These are phyloP conservation scores for Fagus sylvatica DNA, from an alignment of 306 rosid species.

Conservation along the genomic window DNA sequence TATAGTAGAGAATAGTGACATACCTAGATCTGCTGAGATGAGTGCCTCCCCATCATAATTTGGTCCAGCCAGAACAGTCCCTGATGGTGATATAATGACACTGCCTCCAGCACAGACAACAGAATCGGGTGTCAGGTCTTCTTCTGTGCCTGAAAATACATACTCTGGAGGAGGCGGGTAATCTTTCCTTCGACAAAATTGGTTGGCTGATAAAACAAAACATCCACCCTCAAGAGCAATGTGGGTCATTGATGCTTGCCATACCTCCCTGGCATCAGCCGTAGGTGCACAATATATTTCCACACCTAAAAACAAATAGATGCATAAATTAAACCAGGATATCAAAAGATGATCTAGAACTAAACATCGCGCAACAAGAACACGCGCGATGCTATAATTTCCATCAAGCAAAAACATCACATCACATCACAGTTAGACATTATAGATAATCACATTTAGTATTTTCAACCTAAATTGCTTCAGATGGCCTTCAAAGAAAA, in stretches of 20 bases:
- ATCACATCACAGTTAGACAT: neutral
- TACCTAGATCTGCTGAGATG: slow-evolving; percentile 90
- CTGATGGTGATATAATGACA: slow-evolving; percentile 89
- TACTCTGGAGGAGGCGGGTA: slow-evolving; percentile 90
- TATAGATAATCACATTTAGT: neutral
- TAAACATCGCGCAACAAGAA: neutral
- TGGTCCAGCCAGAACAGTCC: slow-evolving; percentile 85
- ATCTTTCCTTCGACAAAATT: slow-evolving; percentile 86
- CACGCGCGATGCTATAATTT: neutral
- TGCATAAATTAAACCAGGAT: slow-evolving; percentile 5
- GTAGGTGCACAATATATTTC: slow-evolving; percentile 98
- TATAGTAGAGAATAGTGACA: slow-evolving; percentile 8
- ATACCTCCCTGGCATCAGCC: slow-evolving; percentile 74
- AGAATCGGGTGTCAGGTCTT: slow-evolving; percentile 72
- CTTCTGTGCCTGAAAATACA: slow-evolving; percentile 66
- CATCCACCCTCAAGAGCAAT: slow-evolving; percentile 95
- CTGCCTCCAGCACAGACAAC: slow-evolving; percentile 95
- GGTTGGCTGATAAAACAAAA: slow-evolving; percentile 86
- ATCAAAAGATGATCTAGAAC: neutral
- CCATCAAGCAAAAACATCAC: neutral
- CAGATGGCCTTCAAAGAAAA: neutral
- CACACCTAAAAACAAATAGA: slow-evolving; percentile 50
- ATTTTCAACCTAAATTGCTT: neutral
- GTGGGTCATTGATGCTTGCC: slow-evolving; percentile 94
- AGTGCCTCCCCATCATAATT: slow-evolving; percentile 90